Conservation (phyloP, 2,329 filamentous ascomycete genomes). For the Pseudomassariella vexata region DNA sequence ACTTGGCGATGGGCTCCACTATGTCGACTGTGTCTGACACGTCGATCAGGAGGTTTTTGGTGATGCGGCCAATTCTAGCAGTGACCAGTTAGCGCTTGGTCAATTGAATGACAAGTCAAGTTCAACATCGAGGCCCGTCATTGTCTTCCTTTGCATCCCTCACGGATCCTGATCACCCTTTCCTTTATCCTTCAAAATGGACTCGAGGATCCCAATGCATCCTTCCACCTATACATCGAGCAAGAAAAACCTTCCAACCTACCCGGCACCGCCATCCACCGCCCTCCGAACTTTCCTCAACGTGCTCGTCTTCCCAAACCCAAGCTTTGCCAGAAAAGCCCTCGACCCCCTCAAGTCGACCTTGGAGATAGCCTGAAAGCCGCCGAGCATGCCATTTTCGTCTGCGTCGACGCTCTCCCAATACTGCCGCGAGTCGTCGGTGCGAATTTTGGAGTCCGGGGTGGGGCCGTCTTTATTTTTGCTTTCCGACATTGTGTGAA, state of each 20-base stretch:
- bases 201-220: too few relatives aligned
- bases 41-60: slow-evolving; percentile 64
- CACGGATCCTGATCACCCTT: too few relatives aligned
- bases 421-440: slow-evolving; percentile 34
- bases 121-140: neutral
- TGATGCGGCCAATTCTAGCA: slow-evolving; percentile 73
- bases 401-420: slow-evolving; percentile 41
- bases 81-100: neutral
- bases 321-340: slow-evolving; percentile 66
- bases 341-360: slow-evolving; percentile 67
- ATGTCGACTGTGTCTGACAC: slow-evolving; percentile 71
- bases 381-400: slow-evolving; percentile 73
- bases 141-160: too few relatives aligned
- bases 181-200: neutral
- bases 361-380: slow-evolving; percentile 57
- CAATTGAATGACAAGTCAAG: neutral
- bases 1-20: slow-evolving; percentile 79
- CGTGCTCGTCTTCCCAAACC: slow-evolving; percentile 32
- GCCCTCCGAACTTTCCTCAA: slow-evolving; percentile 20
- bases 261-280: slow-evolving; percentile 37
- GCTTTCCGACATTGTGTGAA: too few relatives aligned
- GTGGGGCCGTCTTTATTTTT: neutral
- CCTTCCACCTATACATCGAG: too few relatives aligned
- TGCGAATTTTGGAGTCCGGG: slow-evolving; percentile 17
- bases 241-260: slow-evolving; percentile 12